These are phyloP conservation scores for Ceratocystis diversiconidia DNA, from an alignment of 2,329 filamentous ascomycete genomes.

Conservation along the genomic window DNA sequence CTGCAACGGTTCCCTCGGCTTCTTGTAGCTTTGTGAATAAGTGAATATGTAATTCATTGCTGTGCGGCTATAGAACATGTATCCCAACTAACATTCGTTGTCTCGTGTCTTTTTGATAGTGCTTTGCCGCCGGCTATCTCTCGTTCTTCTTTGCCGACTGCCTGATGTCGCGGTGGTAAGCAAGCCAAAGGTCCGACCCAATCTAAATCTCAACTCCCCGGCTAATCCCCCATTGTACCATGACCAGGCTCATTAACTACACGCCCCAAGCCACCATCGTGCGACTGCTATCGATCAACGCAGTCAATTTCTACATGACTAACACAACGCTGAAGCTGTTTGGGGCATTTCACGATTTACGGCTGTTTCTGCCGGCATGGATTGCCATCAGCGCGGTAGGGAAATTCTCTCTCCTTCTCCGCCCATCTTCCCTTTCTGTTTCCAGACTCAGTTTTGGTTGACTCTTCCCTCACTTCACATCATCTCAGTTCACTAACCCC, in stretches of 20 bases:
- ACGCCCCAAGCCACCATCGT: constrained; percentile 68
- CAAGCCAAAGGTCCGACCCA: background rate
- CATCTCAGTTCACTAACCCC: background rate
- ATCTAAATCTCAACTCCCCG: constrained; percentile 15
- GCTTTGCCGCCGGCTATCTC: constrained; percentile 61
- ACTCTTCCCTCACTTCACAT: too few species aligned
- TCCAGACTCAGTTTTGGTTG: too few species aligned
- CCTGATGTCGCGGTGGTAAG: constrained; percentile 67
- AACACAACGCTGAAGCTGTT: constrained; percentile 56
- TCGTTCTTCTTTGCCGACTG: constrained; percentile 76
- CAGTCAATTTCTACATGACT: constrained; percentile 60
- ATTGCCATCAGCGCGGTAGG: constrained; percentile 59
- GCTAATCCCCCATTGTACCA: background rate
- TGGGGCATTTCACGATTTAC: constrained; percentile 55
- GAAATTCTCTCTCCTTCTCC: background rate
- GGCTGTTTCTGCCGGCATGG: constrained; percentile 62
- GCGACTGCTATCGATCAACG: constrained; percentile 60
- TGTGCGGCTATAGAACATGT: background rate
- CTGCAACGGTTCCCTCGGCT: background rate
- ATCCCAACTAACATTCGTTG: background rate
- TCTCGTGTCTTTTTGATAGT: constrained; percentile 33
- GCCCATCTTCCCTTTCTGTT: background rate
- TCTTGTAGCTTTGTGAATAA: background rate
- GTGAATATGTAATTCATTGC: too few species aligned
- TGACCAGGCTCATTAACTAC: constrained; percentile 64